Evolutionary conservation across 192 early-diverging fungal species (phyloP).

Genomic region (Coemansia sp.): DNA sequence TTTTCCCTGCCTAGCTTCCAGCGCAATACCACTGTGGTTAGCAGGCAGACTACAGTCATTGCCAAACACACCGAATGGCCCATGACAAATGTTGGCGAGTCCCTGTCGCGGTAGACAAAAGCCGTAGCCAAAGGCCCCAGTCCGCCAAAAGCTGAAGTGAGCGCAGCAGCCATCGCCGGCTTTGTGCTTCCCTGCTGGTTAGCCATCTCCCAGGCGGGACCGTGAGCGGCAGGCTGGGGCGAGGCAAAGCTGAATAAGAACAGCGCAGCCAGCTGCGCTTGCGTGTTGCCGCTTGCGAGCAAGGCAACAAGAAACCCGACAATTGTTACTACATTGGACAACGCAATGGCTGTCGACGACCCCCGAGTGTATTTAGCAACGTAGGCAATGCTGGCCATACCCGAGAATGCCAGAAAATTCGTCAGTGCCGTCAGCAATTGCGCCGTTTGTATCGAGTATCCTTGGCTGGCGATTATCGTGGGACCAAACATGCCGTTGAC

Average conservation of each 20-base stretch:
- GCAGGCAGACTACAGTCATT: constrained; percentile 22
- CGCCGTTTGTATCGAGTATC: constrained; percentile 27
- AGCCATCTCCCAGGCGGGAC: constrained; percentile 43
- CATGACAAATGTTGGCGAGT: constrained; percentile 22
- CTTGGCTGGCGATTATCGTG: constrained; percentile 39
- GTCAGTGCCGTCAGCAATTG: constrained; percentile 36
- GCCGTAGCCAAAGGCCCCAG: constrained; percentile 43
- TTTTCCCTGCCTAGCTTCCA: constrained; percentile 21
- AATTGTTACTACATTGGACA: constrained; percentile 26
- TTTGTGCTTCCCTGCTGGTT: constrained; percentile 46
- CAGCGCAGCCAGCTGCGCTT: constrained; percentile 19
- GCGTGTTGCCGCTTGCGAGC: neutral
- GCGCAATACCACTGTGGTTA: constrained; percentile 15
- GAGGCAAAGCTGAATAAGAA: constrained; percentile 50
- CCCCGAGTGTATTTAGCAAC: constrained; percentile 10
- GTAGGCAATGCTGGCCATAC: constrained; percentile 38
- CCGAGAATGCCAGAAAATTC: constrained; percentile 41
- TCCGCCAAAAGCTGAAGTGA: constrained; percentile 34
- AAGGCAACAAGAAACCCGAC: constrained; percentile 33
- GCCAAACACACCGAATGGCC: constrained; percentile 41
- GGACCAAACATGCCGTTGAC: constrained; percentile 51
- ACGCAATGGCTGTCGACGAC: constrained; percentile 20
- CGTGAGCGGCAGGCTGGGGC: constrained; percentile 42
- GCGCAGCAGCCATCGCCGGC: constrained; percentile 42
- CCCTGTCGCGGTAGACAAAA: constrained; percentile 45